Conservation (phyloP, 352 stramenopile genomes). For the Phytophthora brassicae region DNA sequence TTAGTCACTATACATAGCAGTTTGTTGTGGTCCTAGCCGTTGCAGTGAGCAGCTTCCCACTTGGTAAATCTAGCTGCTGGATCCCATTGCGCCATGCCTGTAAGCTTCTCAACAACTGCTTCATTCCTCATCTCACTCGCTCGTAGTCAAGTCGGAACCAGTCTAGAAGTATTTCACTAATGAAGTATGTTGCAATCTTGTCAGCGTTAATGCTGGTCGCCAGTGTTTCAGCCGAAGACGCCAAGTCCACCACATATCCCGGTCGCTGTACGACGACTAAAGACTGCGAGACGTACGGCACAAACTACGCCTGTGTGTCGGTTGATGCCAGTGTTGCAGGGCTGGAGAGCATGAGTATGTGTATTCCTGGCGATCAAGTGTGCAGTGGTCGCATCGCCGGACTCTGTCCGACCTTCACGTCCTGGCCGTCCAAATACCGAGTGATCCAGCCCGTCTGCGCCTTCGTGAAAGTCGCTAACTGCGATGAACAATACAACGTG, state of each 20-base stretch:
- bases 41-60: constrained; percentile 29
- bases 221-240: constrained; percentile 13
- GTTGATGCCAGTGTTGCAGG: constrained; percentile 61
- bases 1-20: constrained; percentile 9
- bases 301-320: constrained; percentile 66
- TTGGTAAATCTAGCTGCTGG: constrained; percentile 7
- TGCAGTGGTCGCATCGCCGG: constrained; percentile 66
- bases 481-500: constrained; percentile 53
- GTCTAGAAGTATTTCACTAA: constrained; percentile 1
- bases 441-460: constrained; percentile 73
- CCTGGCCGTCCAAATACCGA: constrained; percentile 70
- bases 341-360: constrained; percentile 69
- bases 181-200: constrained; percentile 18
- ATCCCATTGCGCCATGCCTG: neutral
- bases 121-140: constrained; percentile 24
- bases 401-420: constrained; percentile 70
- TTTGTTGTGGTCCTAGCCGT: constrained; percentile 5
- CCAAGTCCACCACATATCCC: constrained; percentile 47
- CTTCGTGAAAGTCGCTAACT: constrained; percentile 65
- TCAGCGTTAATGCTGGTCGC: constrained; percentile 23
- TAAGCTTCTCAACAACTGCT: constrained; percentile 9
- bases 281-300: constrained; percentile 61
- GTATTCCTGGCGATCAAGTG: constrained; percentile 50
- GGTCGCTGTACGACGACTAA: constrained; percentile 49
- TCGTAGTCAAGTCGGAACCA: neutral